phyloP scores from a whole-genome alignment of 23 red algal genomes.

The Gracilariopsis chorda region DNA sequence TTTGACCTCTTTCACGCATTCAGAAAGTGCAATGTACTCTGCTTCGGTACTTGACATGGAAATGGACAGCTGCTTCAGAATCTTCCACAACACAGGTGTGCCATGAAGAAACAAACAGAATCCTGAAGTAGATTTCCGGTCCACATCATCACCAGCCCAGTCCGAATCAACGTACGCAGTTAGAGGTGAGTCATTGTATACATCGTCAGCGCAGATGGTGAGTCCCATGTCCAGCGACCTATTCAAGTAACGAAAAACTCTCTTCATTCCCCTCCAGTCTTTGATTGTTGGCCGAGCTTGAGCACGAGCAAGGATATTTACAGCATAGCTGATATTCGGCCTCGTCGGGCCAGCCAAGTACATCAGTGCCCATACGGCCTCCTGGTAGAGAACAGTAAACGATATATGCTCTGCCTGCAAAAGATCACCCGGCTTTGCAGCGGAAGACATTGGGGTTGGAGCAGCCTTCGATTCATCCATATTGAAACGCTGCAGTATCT shows the following conservation, averaged over 20 bases:
- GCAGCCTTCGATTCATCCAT: background rate
- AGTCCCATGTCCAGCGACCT: background rate
- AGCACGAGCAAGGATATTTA: background rate
- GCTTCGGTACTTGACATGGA: slow-evolving; percentile 37
- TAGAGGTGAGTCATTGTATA: background rate
- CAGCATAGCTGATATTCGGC: background rate
- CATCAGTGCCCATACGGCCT: slow-evolving; percentile 26
- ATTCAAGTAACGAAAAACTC: background rate
- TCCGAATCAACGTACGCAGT: slow-evolving; percentile 1
- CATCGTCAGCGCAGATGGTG: too few species aligned
- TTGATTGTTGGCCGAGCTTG: background rate
- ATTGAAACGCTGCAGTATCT: background rate
- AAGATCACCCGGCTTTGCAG: background rate
- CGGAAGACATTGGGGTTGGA: background rate
- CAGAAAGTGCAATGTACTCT: slow-evolving; percentile 34
- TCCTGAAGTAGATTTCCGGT: slow-evolving; percentile 2
- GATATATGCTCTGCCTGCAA: background rate
- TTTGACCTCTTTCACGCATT: background rate
- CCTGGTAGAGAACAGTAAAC: slow-evolving; percentile 2
- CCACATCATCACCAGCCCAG: background rate
- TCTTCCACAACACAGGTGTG: slow-evolving; percentile 8
- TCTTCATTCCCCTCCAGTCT: background rate
- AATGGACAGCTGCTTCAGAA: background rate
- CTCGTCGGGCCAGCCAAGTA: background rate
- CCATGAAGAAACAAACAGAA: background rate